Evolutionary conservation across 352 stramenopile species (phyloP).

Genomic region (Pythium pyrilobum): DNA sequence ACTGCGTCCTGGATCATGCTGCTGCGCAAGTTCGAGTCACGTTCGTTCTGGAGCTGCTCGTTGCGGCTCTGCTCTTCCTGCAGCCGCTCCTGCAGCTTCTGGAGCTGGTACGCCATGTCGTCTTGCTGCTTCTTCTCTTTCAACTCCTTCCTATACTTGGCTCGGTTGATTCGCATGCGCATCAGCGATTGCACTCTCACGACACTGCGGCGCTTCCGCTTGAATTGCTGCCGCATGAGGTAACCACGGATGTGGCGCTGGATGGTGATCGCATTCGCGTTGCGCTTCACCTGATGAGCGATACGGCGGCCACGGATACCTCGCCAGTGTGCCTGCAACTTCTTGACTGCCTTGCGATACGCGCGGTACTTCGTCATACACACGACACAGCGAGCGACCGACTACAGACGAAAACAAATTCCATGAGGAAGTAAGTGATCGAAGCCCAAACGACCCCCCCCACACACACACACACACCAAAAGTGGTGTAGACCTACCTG

Average conservation of each 20-base stretch:
- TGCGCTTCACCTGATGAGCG: constrained; percentile 39
- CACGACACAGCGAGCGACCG: constrained; percentile 73
- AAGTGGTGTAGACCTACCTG: constrained; percentile 31
- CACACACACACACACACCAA: too few species aligned
- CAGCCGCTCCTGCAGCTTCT: constrained; percentile 72
- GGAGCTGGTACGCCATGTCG: constrained; percentile 82
- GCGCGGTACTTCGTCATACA: constrained; percentile 70
- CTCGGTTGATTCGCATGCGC: constrained; percentile 76
- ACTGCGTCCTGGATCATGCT: constrained; percentile 14
- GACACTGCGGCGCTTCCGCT: constrained; percentile 11
- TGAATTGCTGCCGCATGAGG: constrained; percentile 38
- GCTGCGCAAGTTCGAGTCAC: constrained; percentile 28
- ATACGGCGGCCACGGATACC: constrained; percentile 58
- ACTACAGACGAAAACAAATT: constrained; percentile 27
- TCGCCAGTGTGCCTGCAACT: constrained; percentile 75
- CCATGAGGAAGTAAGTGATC: not conserved
- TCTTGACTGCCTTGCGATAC: constrained; percentile 46
- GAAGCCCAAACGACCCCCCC: too few species aligned
- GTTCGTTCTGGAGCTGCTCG: constrained; percentile 49
- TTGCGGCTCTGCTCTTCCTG: constrained; percentile 78
- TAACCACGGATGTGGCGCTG: constrained; percentile 62
- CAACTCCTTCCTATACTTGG: constrained; percentile 69
- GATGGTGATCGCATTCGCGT: constrained; percentile 60
- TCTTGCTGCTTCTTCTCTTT: constrained; percentile 80
- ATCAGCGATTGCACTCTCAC: constrained; percentile 48